Base-by-base conservation (phyloP, 768 basidiomycete species). In the Psilocybe tampanensis region DNA sequence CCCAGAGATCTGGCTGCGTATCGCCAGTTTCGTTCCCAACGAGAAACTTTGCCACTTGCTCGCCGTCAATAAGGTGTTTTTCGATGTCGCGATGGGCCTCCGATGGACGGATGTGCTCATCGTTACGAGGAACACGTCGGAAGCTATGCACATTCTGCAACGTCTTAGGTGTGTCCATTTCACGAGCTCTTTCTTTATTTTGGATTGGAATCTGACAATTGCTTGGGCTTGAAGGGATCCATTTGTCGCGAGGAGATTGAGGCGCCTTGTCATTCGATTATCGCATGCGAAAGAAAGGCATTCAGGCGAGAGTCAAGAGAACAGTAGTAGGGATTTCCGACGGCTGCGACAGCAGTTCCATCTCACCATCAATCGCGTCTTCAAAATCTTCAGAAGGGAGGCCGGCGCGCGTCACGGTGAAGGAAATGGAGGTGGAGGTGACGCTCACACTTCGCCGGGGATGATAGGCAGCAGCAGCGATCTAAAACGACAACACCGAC, bases 361-460 rank as follows among this genome's bases (percentile, higher is more conserved):
- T 15, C 57, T 60, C 18, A 58, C 60, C 8, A 24, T 62, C 41
- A 48, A 45, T 43, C 59, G 54, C 29, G 44, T 58, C 52, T 58
- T 59, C 60, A 57, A 52, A 48, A 43, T 52, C 48, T 50, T 56
- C 52, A 51, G 50, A 36, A 45, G 49, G 52, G 47, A 59, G 18
- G n/a, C 45, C 44, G n/a, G n/a, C n/a, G 22, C 56, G 36, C 39
- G 48, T 47, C 32, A 29, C 44, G n/a, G 39, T 44, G 43, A 47
- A 36, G 47, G 61, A 24, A 24, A 52, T 56, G 36, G 19, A 53
- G 41, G 24, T 44, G 13, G 26, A 24, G 51, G 7, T 32, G 44
- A 7, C 39, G 18, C 47, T 15, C n/a, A n/a, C n/a, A n/a, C n/a
- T n/a, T n/a, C n/a, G n/a, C n/a, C n/a, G n/a, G n/a, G n/a, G n/a